These are phyloP conservation scores for Trapa incisa DNA, from an alignment of 345 rosid genomes.

Conservation along the genomic window DNA sequence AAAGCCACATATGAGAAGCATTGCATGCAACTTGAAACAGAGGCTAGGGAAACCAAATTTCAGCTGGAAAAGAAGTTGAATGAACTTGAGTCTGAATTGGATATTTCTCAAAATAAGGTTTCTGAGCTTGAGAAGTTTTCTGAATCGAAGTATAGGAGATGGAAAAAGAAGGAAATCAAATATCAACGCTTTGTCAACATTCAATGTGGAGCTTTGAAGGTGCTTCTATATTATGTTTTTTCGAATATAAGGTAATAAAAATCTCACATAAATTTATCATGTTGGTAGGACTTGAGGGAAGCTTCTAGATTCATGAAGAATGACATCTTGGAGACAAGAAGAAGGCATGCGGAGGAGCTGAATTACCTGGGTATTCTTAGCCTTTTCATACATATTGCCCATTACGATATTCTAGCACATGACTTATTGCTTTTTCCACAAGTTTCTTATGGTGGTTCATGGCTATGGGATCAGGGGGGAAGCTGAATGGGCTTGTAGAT, in stretches of 20 bases:
- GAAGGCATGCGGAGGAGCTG: constrained; percentile 47
- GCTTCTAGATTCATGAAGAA: constrained; percentile 50
- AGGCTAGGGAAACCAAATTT: constrained; percentile 35
- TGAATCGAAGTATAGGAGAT: constrained; percentile 49
- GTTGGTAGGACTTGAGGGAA: constrained; percentile 50
- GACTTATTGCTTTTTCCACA: not conserved
- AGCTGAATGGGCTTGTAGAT: constrained; percentile 66
- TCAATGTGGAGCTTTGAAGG: constrained; percentile 58
- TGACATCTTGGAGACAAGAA: constrained; percentile 54
- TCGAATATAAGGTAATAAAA: constrained; percentile 5
- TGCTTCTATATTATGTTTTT: constrained; percentile 15
- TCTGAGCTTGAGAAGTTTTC: constrained; percentile 64
- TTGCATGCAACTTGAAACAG: constrained; percentile 39
- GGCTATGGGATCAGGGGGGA: constrained; percentile 36
- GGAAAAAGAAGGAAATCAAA: constrained; percentile 55
- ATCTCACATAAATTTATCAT: constrained; percentile 2
- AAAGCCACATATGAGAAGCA: constrained; percentile 45
- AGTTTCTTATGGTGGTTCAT: not conserved
- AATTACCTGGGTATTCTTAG: constrained; percentile 45
- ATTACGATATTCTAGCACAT: not conserved
- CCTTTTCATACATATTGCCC: not conserved
- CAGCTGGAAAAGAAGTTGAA: constrained; percentile 48
- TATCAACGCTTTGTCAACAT: constrained; percentile 42
- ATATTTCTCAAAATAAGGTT: constrained; percentile 45
- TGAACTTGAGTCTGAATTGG: constrained; percentile 40